A percentile compares a stretch with the other conserved stretches of the same genome.
Evolutionary conservation across 1,284 basidiomycete species (phyloP).

Genomic region (Ganoderma multipileum): DNA sequence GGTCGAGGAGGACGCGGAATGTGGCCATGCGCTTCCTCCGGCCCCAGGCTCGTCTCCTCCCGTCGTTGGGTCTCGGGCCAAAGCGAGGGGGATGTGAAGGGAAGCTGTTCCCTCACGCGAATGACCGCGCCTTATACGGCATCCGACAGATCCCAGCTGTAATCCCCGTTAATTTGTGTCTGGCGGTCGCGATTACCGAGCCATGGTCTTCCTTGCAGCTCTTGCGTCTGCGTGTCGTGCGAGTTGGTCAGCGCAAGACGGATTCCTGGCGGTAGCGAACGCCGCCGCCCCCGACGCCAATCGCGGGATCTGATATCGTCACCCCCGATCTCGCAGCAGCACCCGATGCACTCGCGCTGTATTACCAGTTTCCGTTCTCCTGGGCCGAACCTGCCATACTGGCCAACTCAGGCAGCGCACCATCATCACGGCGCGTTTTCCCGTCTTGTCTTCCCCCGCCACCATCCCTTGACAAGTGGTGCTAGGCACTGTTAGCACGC

Average conservation of each 20-base stretch:
- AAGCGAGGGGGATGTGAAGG: constrained; percentile 10
- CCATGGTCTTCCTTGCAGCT: not conserved
- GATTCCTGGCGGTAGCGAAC: not conserved
- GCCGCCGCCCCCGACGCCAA: not conserved
- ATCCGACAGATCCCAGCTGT: not conserved
- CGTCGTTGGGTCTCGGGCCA: not conserved
- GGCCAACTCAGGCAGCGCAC: not conserved
- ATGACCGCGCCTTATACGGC: not conserved
- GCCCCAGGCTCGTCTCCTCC: constrained; percentile 6
- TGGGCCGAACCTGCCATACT: constrained; percentile 14
- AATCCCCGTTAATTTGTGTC: constrained; percentile 11
- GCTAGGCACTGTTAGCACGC: not conserved
- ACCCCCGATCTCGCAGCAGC: constrained; percentile 10
- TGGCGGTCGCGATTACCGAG: not conserved
- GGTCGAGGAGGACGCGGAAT: not conserved
- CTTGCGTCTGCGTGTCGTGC: not conserved
- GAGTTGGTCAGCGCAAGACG: not conserved
- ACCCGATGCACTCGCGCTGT: not conserved
- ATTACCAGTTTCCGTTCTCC: constrained; percentile 7
- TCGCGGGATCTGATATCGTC: constrained; percentile 5
- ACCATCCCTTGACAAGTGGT: not conserved
- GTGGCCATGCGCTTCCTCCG: constrained; percentile 7
- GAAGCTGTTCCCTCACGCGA: constrained; percentile 1
- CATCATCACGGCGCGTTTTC: not conserved
- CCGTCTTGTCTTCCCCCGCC: constrained; percentile 1